Conservation (phyloP, 2,329 filamentous ascomycete species). For the Cordyceps javanica region DNA sequence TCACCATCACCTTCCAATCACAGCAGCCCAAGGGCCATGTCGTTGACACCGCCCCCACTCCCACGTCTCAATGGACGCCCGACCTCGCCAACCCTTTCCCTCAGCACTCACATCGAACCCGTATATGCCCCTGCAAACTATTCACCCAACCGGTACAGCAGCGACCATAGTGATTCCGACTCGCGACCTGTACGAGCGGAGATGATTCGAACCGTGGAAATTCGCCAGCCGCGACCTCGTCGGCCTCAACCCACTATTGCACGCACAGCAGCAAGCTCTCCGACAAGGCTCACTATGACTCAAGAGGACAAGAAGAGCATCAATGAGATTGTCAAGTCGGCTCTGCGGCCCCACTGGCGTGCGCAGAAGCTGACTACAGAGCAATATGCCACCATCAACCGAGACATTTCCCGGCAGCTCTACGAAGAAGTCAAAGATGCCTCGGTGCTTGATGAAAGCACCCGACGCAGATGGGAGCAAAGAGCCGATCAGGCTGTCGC, state of each 20-base stretch:
- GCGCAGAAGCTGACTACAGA: slow-evolving; percentile 76
- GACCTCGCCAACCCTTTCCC: slow-evolving; percentile 57
- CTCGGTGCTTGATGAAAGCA: slow-evolving; percentile 56
- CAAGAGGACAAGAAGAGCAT: slow-evolving; percentile 83
- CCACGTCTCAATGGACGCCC: slow-evolving; percentile 47
- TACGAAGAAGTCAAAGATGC: slow-evolving; percentile 63
- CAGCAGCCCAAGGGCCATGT: slow-evolving; percentile 61
- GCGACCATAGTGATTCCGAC: slow-evolving; percentile 43
- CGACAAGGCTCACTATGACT: slow-evolving; percentile 59
- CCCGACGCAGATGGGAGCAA: slow-evolving; percentile 65
- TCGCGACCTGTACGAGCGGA: slow-evolving; percentile 23
- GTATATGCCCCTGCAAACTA: slow-evolving; percentile 70
- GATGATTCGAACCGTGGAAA: slow-evolving; percentile 34
- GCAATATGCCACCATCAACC: slow-evolving; percentile 88
- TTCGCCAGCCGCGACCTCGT: slow-evolving; percentile 47
- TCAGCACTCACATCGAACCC: slow-evolving; percentile 68
- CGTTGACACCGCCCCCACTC: slow-evolving; percentile 63
- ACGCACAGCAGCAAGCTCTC: slow-evolving; percentile 60
- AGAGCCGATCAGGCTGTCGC: slow-evolving; percentile 74
- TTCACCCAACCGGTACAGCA: slow-evolving; percentile 49
- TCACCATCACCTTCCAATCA: slow-evolving; percentile 59
- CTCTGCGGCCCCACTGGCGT: slow-evolving; percentile 76
- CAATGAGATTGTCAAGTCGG: slow-evolving; percentile 78
- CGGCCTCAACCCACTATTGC: slow-evolving; percentile 35
- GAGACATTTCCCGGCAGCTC: slow-evolving; percentile 78